Evolutionary conservation across 306 rosid genomes (phyloP).

Genomic region (Echinosophora koreensis): DNA sequence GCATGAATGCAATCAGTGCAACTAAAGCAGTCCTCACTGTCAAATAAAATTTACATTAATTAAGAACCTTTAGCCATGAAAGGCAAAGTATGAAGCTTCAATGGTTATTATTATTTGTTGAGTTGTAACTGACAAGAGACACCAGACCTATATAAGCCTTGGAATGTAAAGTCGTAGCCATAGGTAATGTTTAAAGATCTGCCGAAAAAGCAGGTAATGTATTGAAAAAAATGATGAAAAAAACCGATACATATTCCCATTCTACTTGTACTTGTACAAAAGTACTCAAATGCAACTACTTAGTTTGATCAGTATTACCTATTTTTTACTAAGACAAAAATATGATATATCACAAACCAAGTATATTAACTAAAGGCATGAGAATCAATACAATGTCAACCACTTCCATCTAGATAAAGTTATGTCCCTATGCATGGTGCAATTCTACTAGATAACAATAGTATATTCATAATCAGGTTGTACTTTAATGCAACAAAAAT

Average conservation of each 20-base stretch:
- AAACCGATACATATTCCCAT: not conserved
- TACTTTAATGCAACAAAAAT: constrained; percentile 5
- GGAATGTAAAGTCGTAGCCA: not conserved
- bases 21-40: constrained; percentile 96
- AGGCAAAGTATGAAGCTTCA: constrained; percentile 20
- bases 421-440: constrained; percentile 3
- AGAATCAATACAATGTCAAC: constrained; percentile 16
- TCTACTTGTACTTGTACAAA: not conserved
- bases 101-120: not conserved
- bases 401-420: constrained; percentile 18
- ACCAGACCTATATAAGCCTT: not conserved
- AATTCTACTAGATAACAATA: not conserved
- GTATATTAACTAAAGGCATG: not conserved
- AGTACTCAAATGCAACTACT: constrained; percentile 9
- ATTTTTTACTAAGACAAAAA: not conserved
- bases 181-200: no score
- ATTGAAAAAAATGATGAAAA: not conserved
- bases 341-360: constrained; percentile 14
- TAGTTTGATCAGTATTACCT: constrained; percentile 6
- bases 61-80: constrained; percentile 29
- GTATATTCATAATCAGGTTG: no score
- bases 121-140: constrained; percentile 1
- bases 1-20: constrained; percentile 98
- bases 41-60: constrained; percentile 45
- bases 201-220: no score